phyloP scores from a whole-genome alignment of 768 basidiomycete species.

The Mycena vulgaris region DNA sequence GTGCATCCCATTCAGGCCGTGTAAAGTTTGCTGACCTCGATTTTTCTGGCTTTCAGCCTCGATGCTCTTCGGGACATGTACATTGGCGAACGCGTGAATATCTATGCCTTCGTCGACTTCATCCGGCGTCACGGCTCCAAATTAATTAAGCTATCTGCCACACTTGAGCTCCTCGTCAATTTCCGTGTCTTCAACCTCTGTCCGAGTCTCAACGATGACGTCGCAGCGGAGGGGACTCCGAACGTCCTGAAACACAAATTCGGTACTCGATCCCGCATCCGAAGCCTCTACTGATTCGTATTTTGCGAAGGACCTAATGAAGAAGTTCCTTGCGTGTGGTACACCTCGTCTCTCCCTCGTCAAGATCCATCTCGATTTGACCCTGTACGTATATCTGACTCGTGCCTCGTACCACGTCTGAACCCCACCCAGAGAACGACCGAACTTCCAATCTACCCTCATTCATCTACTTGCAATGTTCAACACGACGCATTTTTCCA shows the following conservation, averaged over 20 bases:
- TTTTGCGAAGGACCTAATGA: not conserved
- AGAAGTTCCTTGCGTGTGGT: not conserved
- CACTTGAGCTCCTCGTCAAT: not conserved
- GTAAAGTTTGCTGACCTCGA: not conserved
- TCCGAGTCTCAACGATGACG: not conserved
- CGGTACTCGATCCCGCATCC: not conserved
- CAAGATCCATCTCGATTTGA: not conserved
- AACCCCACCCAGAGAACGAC: too few species aligned
- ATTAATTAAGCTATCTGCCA: not conserved
- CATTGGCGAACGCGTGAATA: not conserved
- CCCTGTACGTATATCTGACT: not conserved
- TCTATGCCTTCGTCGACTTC: not conserved
- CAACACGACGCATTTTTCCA: conserved; percentile 4
- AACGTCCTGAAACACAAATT: not conserved
- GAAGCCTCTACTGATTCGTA: not conserved
- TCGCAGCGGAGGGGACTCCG: too few species aligned
- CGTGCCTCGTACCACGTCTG: too few species aligned
- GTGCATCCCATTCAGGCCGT: not conserved
- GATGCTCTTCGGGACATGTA: not conserved
- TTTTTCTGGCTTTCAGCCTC: not conserved
- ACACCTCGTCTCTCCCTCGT: not conserved
- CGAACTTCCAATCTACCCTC: not conserved
- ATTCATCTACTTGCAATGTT: not conserved
- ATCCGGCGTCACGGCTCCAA: not conserved
- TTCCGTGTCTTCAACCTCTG: not conserved